Conservation (phyloP, 345 rosid species). For the Citrus cavaleriei region DNA sequence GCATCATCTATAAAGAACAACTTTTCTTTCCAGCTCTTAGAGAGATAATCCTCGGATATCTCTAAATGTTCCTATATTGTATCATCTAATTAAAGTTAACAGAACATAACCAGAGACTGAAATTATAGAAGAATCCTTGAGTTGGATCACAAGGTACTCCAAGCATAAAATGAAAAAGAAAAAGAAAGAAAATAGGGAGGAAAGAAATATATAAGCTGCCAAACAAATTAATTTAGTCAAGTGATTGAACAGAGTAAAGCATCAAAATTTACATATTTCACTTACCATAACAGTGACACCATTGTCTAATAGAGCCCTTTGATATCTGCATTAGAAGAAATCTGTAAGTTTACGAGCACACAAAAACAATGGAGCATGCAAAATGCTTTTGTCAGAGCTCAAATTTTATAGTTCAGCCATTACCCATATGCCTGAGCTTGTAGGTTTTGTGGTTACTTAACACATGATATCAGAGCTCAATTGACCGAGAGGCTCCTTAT, state of each 20-base stretch:
- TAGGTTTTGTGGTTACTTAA: background rate
- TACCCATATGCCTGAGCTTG: background rate
- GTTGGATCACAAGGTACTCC: background rate
- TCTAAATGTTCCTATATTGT: background rate
- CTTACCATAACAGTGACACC: constrained; percentile 73
- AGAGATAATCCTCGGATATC: background rate
- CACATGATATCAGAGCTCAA: background rate
- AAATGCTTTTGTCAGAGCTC: background rate
- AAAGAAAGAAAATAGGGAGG: background rate
- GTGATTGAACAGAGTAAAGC: background rate
- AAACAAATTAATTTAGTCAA: background rate
- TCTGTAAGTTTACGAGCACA: background rate
- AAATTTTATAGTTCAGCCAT: background rate
- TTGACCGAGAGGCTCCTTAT: background rate
- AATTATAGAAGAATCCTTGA: background rate
- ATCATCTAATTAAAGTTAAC: background rate
- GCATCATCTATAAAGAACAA: background rate
- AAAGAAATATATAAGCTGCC: background rate
- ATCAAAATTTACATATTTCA: background rate
- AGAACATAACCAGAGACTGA: background rate
- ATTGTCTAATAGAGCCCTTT: constrained; percentile 78
- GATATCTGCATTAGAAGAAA: constrained; percentile 54
- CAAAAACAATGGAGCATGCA: background rate
- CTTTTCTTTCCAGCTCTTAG: background rate
- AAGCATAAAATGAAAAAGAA: background rate